A percentile compares a stretch with the other conserved stretches of the same genome.
phyloP scores from a whole-genome alignment of 805 yeast species.

The Pichia ethanolica region DNA sequence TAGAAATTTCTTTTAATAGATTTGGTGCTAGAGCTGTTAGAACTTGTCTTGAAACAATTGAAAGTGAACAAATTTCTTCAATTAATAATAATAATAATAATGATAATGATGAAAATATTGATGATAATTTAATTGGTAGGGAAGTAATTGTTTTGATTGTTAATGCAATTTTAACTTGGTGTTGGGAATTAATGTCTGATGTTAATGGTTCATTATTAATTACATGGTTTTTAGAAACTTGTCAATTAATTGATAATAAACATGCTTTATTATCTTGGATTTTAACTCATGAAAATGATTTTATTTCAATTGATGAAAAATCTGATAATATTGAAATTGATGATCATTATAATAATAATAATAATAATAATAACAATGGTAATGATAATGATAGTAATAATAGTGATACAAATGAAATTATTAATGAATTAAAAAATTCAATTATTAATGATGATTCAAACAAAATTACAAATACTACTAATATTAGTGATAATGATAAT shows the following conservation, averaged over 20 bases:
- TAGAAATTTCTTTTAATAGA: constrained; percentile 78
- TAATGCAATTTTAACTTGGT: constrained; percentile 67
- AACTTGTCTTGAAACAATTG: constrained; percentile 65
- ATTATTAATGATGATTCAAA: not conserved
- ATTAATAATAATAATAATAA: not conserved
- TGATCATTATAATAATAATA: not conserved
- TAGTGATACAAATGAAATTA: not conserved
- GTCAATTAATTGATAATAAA: constrained; percentile 48
- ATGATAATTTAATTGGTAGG: constrained; percentile 52
- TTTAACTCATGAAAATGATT: constrained; percentile 16
- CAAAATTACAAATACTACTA: not conserved
- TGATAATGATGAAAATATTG: constrained; percentile 33
- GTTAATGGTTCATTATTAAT: constrained; percentile 82
- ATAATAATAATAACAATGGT: not conserved
- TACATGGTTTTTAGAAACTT: constrained; percentile 92
- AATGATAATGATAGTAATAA: not conserved
- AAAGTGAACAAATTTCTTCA: not conserved
- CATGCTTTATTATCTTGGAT: constrained; percentile 43
- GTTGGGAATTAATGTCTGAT: constrained; percentile 73
- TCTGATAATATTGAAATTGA: not conserved
- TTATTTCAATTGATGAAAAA: not conserved
- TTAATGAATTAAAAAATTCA: not conserved
- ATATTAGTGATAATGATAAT: not conserved
- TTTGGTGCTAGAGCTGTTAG: constrained; percentile 94
- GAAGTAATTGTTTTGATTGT: constrained; percentile 71